Percentiles rank a stretch among this genome's conserved stretches.
Evolutionary conservation across 2,329 filamentous ascomycete genomes (phyloP).

Genomic region (Sarocladium strictum): DNA sequence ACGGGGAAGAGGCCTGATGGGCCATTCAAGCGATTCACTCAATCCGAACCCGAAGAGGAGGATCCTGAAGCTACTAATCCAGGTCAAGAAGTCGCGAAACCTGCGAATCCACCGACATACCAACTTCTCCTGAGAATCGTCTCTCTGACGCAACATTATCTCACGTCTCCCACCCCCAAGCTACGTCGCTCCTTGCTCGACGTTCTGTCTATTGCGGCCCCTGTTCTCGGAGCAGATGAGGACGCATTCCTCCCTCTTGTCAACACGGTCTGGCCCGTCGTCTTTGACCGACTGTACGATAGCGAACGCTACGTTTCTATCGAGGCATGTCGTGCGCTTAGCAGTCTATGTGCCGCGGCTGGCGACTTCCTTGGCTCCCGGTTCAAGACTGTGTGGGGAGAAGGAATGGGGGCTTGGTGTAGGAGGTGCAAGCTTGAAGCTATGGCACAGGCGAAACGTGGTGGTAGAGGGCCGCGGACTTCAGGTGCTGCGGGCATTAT

Average conservation of each 20-base stretch:
- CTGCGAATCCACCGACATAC: slow-evolving; percentile 72
- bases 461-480: slow-evolving; percentile 11
- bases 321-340: slow-evolving; percentile 64
- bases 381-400: slow-evolving; percentile 67
- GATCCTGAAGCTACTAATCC: slow-evolving; percentile 21
- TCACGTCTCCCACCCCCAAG: slow-evolving; percentile 76
- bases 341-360: slow-evolving; percentile 61
- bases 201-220: slow-evolving; percentile 66
- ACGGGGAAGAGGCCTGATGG: slow-evolving; percentile 20
- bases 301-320: slow-evolving; percentile 62
- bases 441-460: background rate
- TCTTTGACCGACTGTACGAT: slow-evolving; percentile 63
- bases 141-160: slow-evolving; percentile 79
- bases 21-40: slow-evolving; percentile 30
- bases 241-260: slow-evolving; percentile 82
- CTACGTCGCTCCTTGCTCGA: slow-evolving; percentile 74
- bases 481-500: slow-evolving; percentile 23
- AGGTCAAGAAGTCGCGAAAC: slow-evolving; percentile 39
- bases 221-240: slow-evolving; percentile 68
- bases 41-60: slow-evolving; percentile 24
- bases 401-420: slow-evolving; percentile 46
- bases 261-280: slow-evolving; percentile 84
- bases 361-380: slow-evolving; percentile 76
- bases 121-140: slow-evolving; percentile 76
- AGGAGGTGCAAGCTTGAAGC: slow-evolving; percentile 19